Conservation (phyloP, 2,329 filamentous ascomycete species). For the Cladorrhinum sp. region DNA sequence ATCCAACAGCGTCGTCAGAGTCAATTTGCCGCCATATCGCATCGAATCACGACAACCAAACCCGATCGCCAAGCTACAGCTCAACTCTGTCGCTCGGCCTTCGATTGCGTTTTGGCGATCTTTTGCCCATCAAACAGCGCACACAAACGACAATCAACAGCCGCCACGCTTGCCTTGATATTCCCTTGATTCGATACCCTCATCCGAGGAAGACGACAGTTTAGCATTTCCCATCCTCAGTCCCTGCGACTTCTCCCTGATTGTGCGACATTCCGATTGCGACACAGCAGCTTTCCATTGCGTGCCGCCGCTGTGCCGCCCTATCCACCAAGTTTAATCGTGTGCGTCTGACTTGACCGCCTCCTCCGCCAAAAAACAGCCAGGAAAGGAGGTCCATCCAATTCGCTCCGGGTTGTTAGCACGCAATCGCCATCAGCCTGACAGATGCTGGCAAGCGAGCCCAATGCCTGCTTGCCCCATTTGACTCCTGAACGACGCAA, state of each 20-base stretch:
- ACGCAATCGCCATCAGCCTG: conserved; percentile 30
- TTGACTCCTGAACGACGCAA: conserved; percentile 26
- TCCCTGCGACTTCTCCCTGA: not conserved
- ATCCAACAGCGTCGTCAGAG: not conserved
- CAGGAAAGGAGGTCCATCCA: conserved; percentile 1
- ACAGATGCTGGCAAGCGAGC: conserved; percentile 22
- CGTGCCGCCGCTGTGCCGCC: conserved; percentile 27
- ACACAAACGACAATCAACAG: not conserved
- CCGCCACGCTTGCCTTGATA: not conserved
- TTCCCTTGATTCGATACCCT: not conserved
- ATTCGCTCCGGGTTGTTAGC: conserved; percentile 21
- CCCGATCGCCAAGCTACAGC: conserved; percentile 12
- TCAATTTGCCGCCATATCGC: not conserved
- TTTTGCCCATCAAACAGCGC: not conserved
- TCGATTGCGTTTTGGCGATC: not conserved
- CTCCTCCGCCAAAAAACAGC: no score
- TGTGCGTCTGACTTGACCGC: conserved; percentile 21
- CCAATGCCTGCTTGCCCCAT: conserved; percentile 28
- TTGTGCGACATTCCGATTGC: conserved; percentile 21
- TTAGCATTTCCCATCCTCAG: conserved; percentile 4
- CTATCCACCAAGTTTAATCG: not conserved
- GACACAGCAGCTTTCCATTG: conserved; percentile 26
- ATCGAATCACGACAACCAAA: not conserved
- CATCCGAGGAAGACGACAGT: not conserved
- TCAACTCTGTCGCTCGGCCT: conserved; percentile 11